Percentiles rank a stretch among this genome's conserved stretches.
Evolutionary conservation across 257 asterid species (phyloP).

Genomic region (Linderniella brevidens): DNA sequence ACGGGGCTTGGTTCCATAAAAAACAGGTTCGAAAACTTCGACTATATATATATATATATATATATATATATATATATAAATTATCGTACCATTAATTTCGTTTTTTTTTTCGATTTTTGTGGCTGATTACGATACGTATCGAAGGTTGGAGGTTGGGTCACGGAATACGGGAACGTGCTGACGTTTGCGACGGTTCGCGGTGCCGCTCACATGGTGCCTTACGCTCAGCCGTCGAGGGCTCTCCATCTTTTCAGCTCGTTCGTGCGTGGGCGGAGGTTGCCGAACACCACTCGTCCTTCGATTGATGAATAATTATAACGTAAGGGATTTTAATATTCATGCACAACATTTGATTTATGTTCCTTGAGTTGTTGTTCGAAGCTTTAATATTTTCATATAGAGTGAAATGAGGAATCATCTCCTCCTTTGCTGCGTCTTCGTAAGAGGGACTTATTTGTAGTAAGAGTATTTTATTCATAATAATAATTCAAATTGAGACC

Average conservation of each 20-base stretch:
- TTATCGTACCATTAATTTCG: not conserved
- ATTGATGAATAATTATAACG: conserved; percentile 16
- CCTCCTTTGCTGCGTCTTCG: too few relatives aligned
- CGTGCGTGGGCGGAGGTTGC: conserved; percentile 46
- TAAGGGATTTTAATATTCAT: too few relatives aligned
- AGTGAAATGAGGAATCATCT: too few relatives aligned
- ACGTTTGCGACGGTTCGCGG: conserved; percentile 93
- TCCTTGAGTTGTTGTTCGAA: too few relatives aligned
- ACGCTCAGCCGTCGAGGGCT: conserved; percentile 89
- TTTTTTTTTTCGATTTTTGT: not conserved
- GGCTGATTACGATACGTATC: not conserved
- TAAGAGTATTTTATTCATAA: too few relatives aligned
- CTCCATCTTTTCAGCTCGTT: conserved; percentile 65
- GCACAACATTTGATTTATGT: too few relatives aligned
- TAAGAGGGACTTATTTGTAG: too few relatives aligned
- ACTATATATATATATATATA: not conserved
- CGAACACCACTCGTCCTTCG: conserved; percentile 48
- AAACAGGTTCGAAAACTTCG: conserved; percentile 34
- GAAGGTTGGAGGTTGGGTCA: conserved; percentile 96
- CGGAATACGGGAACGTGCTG: conserved; percentile 65
- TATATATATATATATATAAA: not conserved
- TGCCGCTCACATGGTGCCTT: conserved; percentile 98
- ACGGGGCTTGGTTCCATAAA: conserved; percentile 88
- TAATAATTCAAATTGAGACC: too few relatives aligned
- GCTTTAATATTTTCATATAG: too few relatives aligned